phyloP scores from a whole-genome alignment of 2,329 filamentous ascomycete genomes.

The Diaporthe eres region DNA sequence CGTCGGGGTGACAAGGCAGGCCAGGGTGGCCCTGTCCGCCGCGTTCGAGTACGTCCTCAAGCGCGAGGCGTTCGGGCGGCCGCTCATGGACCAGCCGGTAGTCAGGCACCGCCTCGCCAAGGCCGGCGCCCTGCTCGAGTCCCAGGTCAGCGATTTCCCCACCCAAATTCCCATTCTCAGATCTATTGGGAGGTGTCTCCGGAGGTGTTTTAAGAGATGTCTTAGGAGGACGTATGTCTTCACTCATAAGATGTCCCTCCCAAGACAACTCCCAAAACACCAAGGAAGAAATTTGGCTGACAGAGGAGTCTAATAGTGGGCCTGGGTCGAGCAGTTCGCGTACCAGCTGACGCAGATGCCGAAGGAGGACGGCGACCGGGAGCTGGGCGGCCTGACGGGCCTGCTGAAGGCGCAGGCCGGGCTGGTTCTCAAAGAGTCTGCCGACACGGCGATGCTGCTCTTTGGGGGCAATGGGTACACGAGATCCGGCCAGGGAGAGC shows the following conservation, averaged over 20 bases:
- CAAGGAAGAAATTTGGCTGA: too few relatives aligned
- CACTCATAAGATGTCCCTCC: too few relatives aligned
- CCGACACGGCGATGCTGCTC: slow-evolving; percentile 76
- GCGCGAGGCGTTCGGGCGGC: slow-evolving; percentile 57
- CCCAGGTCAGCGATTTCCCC: slow-evolving; percentile 53
- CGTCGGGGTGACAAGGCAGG: slow-evolving; percentile 73
- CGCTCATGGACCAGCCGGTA: slow-evolving; percentile 81
- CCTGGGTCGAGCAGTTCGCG: slow-evolving; percentile 80
- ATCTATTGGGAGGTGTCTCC: too few relatives aligned
- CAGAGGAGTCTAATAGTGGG: slow-evolving; percentile 56
- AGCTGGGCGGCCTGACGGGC: slow-evolving; percentile 80
- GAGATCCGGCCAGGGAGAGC: slow-evolving; percentile 77
- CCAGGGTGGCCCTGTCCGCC: slow-evolving; percentile 56
- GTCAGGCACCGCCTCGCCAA: slow-evolving; percentile 81
- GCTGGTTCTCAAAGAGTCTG: slow-evolving; percentile 80
- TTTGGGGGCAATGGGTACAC: slow-evolving; percentile 84
- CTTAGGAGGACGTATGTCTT: too few relatives aligned
- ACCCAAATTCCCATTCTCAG: too few relatives aligned
- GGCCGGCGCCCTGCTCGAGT: slow-evolving; percentile 76
- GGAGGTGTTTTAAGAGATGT: too few relatives aligned
- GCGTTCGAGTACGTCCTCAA: slow-evolving; percentile 56
- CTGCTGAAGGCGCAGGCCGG: slow-evolving; percentile 80
- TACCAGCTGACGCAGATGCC: slow-evolving; percentile 77
- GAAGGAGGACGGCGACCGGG: slow-evolving; percentile 70
- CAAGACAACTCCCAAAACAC: too few relatives aligned